These are phyloP conservation scores for Chrysanthemum lavandulifolium DNA, from an alignment of 129 eudicot species.

Conservation along the genomic window DNA sequence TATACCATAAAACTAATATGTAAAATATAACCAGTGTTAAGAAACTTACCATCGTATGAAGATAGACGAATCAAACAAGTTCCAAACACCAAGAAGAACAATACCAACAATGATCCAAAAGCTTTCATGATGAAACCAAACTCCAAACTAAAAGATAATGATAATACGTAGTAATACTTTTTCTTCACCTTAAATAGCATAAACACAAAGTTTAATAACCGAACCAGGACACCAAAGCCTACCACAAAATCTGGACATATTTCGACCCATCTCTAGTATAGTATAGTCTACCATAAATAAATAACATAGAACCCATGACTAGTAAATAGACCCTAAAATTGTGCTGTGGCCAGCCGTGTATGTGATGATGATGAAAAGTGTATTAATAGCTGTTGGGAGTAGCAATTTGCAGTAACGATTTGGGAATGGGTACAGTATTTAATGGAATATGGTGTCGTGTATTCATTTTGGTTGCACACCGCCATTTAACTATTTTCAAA, in stretches of 20 bases:
- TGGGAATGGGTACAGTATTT: slow-evolving; percentile 5
- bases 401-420: slow-evolving; percentile 19
- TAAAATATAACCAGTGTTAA: too few species aligned
- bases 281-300: too few species aligned
- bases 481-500: not conserved
- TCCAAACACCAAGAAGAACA: slow-evolving; percentile 40
- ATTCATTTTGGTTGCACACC: not conserved
- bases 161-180: not conserved
- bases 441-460: slow-evolving; percentile 7
- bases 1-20: too few species aligned
- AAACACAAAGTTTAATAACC: not conserved
- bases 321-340: not conserved
- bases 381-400: slow-evolving; percentile 13
- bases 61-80: slow-evolving; percentile 38
- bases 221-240: slow-evolving; percentile 22
- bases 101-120: slow-evolving; percentile 39
- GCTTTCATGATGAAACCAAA: slow-evolving; percentile 51
- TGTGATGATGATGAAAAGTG: slow-evolving; percentile 2
- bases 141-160: not conserved
- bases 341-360: slow-evolving; percentile 22
- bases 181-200: not conserved
- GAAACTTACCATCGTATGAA: slow-evolving; percentile 41
- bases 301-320: too few species aligned
- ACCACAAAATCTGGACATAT: slow-evolving; percentile 35
- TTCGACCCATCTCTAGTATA: slow-evolving; percentile 6